phyloP scores from a whole-genome alignment of 257 asterid genomes.

The Rubia yunnanensis region DNA sequence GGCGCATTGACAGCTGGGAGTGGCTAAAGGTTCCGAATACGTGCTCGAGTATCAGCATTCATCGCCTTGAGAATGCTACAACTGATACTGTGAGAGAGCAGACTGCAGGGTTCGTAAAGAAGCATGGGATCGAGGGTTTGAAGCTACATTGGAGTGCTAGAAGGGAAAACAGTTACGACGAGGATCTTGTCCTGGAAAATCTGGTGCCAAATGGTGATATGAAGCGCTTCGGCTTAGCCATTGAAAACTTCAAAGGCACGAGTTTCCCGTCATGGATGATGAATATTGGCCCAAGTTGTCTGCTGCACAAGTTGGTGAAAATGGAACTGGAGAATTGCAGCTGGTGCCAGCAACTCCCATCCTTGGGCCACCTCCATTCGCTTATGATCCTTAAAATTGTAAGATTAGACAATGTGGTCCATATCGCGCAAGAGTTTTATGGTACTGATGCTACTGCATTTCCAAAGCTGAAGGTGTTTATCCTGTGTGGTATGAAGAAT shows the following conservation, averaged over 20 bases:
- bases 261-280: conserved; percentile 19
- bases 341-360: conserved; percentile 14
- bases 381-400: not conserved
- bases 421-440: not conserved
- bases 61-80: conserved; percentile 6
- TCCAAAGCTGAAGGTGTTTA: conserved; percentile 10
- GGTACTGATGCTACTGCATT: not conserved
- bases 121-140: not conserved
- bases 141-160: not conserved
- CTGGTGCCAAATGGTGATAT: conserved; percentile 19
- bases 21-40: not conserved
- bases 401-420: not conserved
- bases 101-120: not conserved
- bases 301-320: not conserved
- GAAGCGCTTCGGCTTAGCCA: conserved; percentile 7
- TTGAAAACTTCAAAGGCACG: conserved; percentile 4
- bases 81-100: not conserved
- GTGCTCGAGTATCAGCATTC: not conserved
- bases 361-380: not conserved
- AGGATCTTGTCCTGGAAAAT: conserved; percentile 14
- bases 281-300: not conserved
- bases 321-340: not conserved
- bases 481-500: not conserved
- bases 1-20: not conserved
- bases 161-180: not conserved